Base-by-base conservation (phyloP, 345 rosid genomes). In the Theobroma cacao region DNA sequence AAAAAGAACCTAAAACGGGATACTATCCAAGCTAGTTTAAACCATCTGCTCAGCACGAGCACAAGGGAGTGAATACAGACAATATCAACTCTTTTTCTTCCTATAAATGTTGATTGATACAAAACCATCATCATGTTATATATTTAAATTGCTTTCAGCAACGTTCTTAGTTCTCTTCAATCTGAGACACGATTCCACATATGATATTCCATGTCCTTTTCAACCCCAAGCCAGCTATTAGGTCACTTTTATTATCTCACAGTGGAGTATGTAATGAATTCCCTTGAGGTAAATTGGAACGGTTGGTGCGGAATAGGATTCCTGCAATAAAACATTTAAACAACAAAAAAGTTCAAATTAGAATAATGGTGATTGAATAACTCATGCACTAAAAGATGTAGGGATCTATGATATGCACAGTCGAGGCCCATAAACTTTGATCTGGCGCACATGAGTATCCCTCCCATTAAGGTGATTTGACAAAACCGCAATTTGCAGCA, bases 401-500 rank as follows among this genome's bases (percentile, higher is more conserved):
- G 71, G 6, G 34, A 67, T 5, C 36, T 20, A 20, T 3, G 38
- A 15, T 41, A 83, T 92, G 20, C 71, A 91, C 94, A 82, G 91
- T 81, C 87, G 87, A 81, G 98, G 96, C 36, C 94, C 96, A 47
- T 92, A 92, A 79, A 94, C 90, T 90, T 91, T 94, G 91, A 94
- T 94, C 86, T 94, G 98, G 53, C 93, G 93, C 33, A 92, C 81
- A 83, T 92, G 98, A 72, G 97, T 91, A 83, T 94, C 96, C 80
- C 94, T 86, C 79, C 98, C 97, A 8, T 91, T 91, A n/a, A 90
- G 92, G 64, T 91, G 96, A 86, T 92, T 94, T 9, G 97, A 93
- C 76, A 93, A 79, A 66, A 94, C 87, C 6, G 89, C 94, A 62
- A 97, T 90, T 87, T 94, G 99, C 78, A 93, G 66, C 95, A 96